These are phyloP conservation scores for Byssothecium circinans DNA, from an alignment of 2,329 filamentous ascomycete species.

Conservation along the genomic window DNA sequence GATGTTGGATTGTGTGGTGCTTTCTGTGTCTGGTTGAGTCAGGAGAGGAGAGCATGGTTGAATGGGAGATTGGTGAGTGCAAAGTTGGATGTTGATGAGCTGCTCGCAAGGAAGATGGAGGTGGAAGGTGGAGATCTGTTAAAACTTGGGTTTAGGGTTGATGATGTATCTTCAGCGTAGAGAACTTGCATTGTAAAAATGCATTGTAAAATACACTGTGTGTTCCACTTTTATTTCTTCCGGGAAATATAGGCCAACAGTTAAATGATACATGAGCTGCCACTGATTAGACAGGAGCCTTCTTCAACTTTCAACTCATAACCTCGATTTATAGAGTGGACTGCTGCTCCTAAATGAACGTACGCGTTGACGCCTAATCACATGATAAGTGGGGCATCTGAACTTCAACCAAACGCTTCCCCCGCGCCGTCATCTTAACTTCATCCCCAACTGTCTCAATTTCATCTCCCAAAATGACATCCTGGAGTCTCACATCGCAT, in stretches of 20 bases:
- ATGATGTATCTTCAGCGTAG: background rate
- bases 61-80: conserved; percentile 32
- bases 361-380: background rate
- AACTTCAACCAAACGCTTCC: background rate
- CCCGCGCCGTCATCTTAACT: background rate
- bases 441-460: no score
- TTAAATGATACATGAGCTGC: no score
- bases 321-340: no score
- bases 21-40: conserved; percentile 37
- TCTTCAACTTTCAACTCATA: no score
- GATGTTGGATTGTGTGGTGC: conserved; percentile 33
- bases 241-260: no score
- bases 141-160: conserved; percentile 29
- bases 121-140: conserved; percentile 31
- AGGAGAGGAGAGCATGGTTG: conserved; percentile 35
- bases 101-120: conserved; percentile 20
- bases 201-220: no score
- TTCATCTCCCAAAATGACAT: conserved; percentile 3
- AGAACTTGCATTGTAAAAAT: no score
- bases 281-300: no score
- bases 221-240: no score
- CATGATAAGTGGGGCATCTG: background rate
- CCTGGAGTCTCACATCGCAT: conserved; percentile 29
- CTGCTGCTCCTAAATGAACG: no score
- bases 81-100: conserved; percentile 35